Conservation (phyloP, 1,139 yeast genomes). For the Blastobotrys persicus region DNA sequence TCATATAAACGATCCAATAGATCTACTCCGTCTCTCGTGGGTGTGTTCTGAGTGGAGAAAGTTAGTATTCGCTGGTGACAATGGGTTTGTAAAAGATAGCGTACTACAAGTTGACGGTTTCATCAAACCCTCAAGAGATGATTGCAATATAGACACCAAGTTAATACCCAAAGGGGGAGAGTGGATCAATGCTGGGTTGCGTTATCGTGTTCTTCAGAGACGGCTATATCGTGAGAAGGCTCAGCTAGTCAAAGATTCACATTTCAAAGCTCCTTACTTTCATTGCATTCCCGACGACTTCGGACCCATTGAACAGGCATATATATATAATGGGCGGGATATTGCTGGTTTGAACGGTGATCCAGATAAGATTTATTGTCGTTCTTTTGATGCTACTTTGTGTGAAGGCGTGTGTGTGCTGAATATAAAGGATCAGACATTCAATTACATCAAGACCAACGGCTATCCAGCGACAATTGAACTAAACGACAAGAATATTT, state of each 20-base stretch:
- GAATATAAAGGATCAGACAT: slow-evolving; percentile 1
- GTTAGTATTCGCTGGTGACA: not conserved
- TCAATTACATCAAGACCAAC: not conserved
- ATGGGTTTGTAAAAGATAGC: not conserved
- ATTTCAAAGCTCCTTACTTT: not conserved
- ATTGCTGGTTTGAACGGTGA: not conserved
- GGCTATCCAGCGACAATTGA: slow-evolving; percentile 2
- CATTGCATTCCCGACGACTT: slow-evolving; percentile 4
- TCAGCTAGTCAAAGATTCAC: not conserved
- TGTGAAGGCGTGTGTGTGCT: slow-evolving; percentile 1
- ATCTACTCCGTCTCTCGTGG: not conserved
- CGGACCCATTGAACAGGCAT: not conserved
- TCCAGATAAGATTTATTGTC: not conserved
- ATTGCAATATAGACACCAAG: not conserved
- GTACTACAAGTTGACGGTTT: not conserved
- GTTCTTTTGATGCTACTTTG: not conserved
- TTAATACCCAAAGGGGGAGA: not conserved
- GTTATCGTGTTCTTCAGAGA: not conserved
- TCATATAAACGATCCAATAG: not conserved
- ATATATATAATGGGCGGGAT: slow-evolving; percentile 2
- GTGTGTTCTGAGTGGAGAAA: not conserved
- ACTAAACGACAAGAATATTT: not conserved
- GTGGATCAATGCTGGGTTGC: not conserved
- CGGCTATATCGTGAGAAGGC: not conserved
- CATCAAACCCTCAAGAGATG: not conserved